phyloP scores from a whole-genome alignment of 331 rosid genomes.

The Prunus yedoensis region DNA sequence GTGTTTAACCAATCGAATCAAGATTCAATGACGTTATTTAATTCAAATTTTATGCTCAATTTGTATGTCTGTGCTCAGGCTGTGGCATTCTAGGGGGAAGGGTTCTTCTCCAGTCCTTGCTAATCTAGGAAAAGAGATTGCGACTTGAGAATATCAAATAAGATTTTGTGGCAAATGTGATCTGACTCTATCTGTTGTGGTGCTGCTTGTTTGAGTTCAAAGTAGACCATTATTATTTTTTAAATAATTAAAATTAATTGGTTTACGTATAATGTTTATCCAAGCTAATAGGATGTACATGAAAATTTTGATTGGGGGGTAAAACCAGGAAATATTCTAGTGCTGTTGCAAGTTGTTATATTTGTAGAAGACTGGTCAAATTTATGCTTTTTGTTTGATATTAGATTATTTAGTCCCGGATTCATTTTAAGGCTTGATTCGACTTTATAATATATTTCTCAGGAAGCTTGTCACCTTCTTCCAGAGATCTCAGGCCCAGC shows the following conservation, averaged over 20 bases:
- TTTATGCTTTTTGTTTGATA: background rate
- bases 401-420: background rate
- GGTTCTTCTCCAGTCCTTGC: background rate
- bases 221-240: background rate
- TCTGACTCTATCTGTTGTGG: slow-evolving; percentile 1
- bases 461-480: slow-evolving; percentile 92
- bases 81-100: background rate
- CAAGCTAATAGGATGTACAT: background rate
- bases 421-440: background rate
- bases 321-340: background rate
- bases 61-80: background rate
- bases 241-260: background rate
- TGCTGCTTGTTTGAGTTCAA: background rate
- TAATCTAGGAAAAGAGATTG: background rate
- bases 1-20: slow-evolving; percentile 17
- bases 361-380: background rate
- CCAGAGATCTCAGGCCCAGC: slow-evolving; percentile 89
- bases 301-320: background rate
- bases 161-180: background rate
- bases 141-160: background rate
- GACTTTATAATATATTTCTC: slow-evolving; percentile 32
- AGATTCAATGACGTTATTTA: background rate
- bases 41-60: background rate
- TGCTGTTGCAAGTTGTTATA: background rate
- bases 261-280: background rate